phyloP scores from a whole-genome alignment of 148 eudicot species.

The Nepenthes gracilis region DNA sequence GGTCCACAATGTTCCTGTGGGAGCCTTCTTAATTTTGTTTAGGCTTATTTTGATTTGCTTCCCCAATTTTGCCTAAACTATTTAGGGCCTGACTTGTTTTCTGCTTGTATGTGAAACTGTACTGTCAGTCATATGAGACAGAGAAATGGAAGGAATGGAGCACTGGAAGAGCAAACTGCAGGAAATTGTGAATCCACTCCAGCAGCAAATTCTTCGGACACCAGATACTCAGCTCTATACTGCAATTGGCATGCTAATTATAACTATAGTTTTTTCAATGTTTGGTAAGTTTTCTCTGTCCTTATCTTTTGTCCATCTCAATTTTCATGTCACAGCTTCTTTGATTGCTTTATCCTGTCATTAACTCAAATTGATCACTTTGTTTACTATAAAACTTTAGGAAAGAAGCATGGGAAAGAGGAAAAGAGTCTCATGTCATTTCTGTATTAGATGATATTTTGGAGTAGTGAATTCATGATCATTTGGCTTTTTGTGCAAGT shows the following conservation, averaged over 20 bases:
- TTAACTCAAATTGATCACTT: background rate
- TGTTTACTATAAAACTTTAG: background rate
- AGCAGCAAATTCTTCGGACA: constrained; percentile 17
- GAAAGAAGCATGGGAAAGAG: no score
- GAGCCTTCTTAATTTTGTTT: no score
- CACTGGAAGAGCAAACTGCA: constrained; percentile 27
- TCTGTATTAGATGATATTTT: background rate
- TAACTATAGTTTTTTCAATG: constrained; percentile 26
- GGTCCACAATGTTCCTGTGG: no score
- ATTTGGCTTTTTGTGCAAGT: no score
- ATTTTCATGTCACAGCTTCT: background rate
- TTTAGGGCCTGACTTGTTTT: no score
- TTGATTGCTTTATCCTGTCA: background rate
- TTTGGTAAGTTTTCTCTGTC: constrained; percentile 16
- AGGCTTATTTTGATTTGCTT: no score
- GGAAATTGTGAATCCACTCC: constrained; percentile 16
- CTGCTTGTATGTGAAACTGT: no score
- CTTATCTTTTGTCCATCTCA: background rate
- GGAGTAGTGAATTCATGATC: background rate
- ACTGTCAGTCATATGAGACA: background rate
- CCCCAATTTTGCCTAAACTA: no score
- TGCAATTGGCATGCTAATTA: constrained; percentile 22
- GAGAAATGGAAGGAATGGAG: constrained; percentile 20
- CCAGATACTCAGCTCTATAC: constrained; percentile 34
- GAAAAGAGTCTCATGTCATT: background rate